Evolutionary conservation across 75 land plant species (phyloP).

Genomic region (Cryptomeria japonica): DNA sequence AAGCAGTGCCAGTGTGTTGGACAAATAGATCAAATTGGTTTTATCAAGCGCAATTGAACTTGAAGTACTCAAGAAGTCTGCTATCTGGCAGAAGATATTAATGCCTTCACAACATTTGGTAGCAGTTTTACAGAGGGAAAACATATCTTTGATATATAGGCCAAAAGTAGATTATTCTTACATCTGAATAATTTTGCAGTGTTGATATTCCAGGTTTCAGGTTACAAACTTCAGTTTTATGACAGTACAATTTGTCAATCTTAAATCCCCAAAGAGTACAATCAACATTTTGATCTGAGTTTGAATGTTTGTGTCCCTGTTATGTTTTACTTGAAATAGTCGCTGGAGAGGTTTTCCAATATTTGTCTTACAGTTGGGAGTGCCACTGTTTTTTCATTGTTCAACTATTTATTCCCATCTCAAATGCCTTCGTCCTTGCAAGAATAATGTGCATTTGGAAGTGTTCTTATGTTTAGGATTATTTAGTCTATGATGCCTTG

Average conservation of each 20-base stretch:
- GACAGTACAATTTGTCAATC: not conserved
- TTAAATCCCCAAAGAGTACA: not conserved
- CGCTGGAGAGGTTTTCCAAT: too few relatives aligned
- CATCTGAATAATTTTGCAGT: not conserved
- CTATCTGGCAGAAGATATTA: conserved; percentile 24
- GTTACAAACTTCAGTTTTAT: not conserved
- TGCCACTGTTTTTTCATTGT: not conserved
- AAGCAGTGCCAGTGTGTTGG: not conserved
- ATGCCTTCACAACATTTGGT: conserved; percentile 35
- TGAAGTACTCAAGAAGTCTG: conserved; percentile 20
- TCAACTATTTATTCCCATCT: not conserved
- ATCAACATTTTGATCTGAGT: too few relatives aligned
- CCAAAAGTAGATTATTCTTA: too few relatives aligned
- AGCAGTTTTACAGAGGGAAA: not conserved
- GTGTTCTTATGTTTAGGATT: too few relatives aligned
- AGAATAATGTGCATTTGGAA: too few relatives aligned
- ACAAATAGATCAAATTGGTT: not conserved
- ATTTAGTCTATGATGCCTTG: too few relatives aligned
- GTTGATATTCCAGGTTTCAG: not conserved
- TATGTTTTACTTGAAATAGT: too few relatives aligned
- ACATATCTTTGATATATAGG: too few relatives aligned
- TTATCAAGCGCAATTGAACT: conserved; percentile 11
- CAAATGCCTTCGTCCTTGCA: not conserved
- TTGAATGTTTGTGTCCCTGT: too few relatives aligned
- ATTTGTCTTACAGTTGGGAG: not conserved